Conservation (phyloP, 352 stramenopile genomes). For the Phytopythium oedochilum region DNA sequence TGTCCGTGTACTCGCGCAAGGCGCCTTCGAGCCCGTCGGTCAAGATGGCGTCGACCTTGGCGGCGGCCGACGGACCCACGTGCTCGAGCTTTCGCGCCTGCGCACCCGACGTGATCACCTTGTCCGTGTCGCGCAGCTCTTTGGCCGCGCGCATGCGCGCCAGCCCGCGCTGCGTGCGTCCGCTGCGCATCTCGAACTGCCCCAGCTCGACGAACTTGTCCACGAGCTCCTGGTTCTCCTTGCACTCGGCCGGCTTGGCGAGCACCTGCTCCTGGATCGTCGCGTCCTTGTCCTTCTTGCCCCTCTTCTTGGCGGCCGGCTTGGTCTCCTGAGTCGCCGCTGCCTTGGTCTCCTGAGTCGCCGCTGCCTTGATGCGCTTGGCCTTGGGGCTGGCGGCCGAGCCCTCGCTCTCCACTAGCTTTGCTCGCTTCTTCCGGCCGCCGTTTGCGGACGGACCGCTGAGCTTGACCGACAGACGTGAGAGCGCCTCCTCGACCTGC, state of each 20-base stretch:
- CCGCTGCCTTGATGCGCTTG: neutral
- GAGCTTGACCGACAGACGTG: slow-evolving; percentile 30
- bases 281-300: slow-evolving; percentile 25
- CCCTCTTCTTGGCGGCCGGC: slow-evolving; percentile 17
- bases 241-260: slow-evolving; percentile 19
- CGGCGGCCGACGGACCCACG: slow-evolving; percentile 37
- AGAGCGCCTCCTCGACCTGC: slow-evolving; percentile 42
- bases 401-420: neutral
- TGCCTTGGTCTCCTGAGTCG: neutral
- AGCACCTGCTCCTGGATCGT: slow-evolving; percentile 39
- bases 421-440: slow-evolving; percentile 15
- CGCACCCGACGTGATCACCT: slow-evolving; percentile 51
- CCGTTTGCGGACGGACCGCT: slow-evolving; percentile 16
- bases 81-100: slow-evolving; percentile 47
- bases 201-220: slow-evolving; percentile 52
- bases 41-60: slow-evolving; percentile 59
- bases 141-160: slow-evolving; percentile 58
- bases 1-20: slow-evolving; percentile 43
- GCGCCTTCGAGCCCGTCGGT: slow-evolving; percentile 38
- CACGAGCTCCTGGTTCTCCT: slow-evolving; percentile 59
- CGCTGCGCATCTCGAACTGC: slow-evolving; percentile 44
- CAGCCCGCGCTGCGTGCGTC: slow-evolving; percentile 44
- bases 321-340: neutral
- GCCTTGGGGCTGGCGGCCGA: slow-evolving; percentile 15
- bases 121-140: slow-evolving; percentile 30